These are phyloP conservation scores for Chionographis japonica DNA, from an alignment of 106 monocot genomes.

Conservation along the genomic window DNA sequence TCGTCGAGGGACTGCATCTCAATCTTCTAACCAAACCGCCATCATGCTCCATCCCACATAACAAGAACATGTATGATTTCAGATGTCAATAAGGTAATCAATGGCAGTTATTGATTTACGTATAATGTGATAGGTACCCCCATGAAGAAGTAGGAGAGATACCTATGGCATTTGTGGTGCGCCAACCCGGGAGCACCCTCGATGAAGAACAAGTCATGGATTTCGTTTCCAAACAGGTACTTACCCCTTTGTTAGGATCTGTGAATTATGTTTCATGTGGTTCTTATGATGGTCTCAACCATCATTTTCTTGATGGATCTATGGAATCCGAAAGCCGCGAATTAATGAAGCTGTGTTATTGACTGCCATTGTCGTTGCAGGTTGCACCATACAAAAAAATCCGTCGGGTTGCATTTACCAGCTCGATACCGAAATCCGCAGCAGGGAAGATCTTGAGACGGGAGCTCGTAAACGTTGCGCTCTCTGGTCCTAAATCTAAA, in stretches of 20 bases:
- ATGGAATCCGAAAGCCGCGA: too few relatives aligned
- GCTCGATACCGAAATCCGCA: constrained; percentile 42
- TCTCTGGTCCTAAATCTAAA: not conserved
- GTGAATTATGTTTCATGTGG: too few relatives aligned
- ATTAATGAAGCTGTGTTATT: too few relatives aligned
- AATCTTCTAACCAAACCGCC: too few relatives aligned
- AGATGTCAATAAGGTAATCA: too few relatives aligned
- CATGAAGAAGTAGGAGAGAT: constrained; percentile 31
- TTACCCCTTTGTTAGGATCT: too few relatives aligned
- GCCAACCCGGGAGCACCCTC: constrained; percentile 7
- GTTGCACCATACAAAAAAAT: constrained; percentile 52
- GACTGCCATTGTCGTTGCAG: constrained; percentile 16
- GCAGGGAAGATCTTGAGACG: constrained; percentile 43
- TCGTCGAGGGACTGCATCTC: too few relatives aligned
- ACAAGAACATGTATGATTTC: too few relatives aligned
- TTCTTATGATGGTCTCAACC: too few relatives aligned
- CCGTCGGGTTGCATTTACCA: constrained; percentile 26
- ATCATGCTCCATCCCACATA: too few relatives aligned
- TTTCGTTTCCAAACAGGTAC: constrained; percentile 27
- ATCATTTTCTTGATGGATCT: too few relatives aligned
- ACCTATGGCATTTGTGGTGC: constrained; percentile 28
- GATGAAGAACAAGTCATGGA: constrained; percentile 24
- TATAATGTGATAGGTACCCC: constrained; percentile 14
- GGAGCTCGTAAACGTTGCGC: constrained; percentile 20
- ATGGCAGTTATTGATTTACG: too few relatives aligned